Base-by-base conservation (phyloP, 2,329 filamentous ascomycete genomes). In the Paraphoma sp. region DNA sequence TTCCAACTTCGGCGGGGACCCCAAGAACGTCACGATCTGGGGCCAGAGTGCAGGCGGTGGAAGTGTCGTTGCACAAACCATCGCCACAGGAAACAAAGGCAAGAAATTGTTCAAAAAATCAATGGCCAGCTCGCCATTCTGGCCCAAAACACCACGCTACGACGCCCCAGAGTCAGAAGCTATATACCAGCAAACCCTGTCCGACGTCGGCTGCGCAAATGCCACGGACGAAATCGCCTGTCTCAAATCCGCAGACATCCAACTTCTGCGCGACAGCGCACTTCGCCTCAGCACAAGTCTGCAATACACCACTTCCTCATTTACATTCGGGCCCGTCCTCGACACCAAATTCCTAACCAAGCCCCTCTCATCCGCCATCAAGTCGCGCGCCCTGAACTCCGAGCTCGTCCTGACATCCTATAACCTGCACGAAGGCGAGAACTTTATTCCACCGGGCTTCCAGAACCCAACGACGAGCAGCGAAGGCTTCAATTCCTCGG, bases 351-450 rank as follows among this genome's bases (percentile, higher is more conserved):
- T 88, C 63, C 73, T 89, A 45, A 74, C 65, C 1, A 69, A 78
- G 53, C 76, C 76, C 16, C 75, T 89, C 2, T 83, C 80, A 2
- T 60, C 78, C 1, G 81, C 80, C 0, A 74, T 81, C 0, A 59
- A 63, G 0, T 69, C 65, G 4, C 72, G 75, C 0, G 48, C 61
- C 4, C 71, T 86, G 8, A 81, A 84, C 50, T 79, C 79, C 2
- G 77, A 83, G 1, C 68, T 74, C 8, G 79, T 81, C 0, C 83
- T 83, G 59, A 79, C 80, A n/a, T 84, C 83, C 78, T 88, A 87
- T 69, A 89, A 89, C 67, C 80, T 82, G 0, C 83, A 87, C 65
- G 86, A 89, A 71, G 86, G 87, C 18, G 82, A 88, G 68, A 86
- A 85, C 59, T 89, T 89, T 63, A 76, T 87, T 18, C 84, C 85